Conservation (phyloP, 2,329 filamentous ascomycete species). For the Pseudogymnoascus destructans region DNA sequence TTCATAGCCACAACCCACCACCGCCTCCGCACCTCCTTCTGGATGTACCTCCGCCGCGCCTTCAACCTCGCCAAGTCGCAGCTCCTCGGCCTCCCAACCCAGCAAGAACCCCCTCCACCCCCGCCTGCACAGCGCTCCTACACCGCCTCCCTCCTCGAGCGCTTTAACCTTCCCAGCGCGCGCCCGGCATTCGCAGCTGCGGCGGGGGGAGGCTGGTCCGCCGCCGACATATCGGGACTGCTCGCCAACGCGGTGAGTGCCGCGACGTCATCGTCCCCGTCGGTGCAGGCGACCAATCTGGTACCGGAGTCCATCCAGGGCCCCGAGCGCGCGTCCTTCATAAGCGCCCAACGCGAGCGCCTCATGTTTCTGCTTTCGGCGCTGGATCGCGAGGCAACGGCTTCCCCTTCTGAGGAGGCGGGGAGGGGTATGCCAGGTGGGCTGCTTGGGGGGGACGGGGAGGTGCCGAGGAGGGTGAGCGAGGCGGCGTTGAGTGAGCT, state of each 20-base stretch:
- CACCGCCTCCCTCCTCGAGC: conserved; percentile 67
- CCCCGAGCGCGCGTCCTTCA: conserved; percentile 59
- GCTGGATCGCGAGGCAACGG: conserved; percentile 64
- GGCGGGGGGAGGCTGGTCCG: conserved; percentile 27
- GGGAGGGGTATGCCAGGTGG: conserved; percentile 18
- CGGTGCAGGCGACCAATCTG: conserved; percentile 32
- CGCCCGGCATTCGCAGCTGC: conserved; percentile 34
- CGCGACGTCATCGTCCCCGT: conserved; percentile 25
- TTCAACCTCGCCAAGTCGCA: conserved; percentile 63
- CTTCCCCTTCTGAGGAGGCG: conserved; percentile 21
- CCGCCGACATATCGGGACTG: conserved; percentile 61
- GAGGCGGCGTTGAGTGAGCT: conserved; percentile 36
- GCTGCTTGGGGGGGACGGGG: conserved; percentile 23
- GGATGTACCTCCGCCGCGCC: conserved; percentile 59
- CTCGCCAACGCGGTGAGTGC: conserved; percentile 52
- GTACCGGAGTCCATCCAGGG: conserved; percentile 56
- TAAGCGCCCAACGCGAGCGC: conserved; percentile 65
- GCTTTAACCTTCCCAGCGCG: conserved; percentile 71
- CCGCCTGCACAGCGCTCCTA: conserved; percentile 42
- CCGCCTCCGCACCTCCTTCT: conserved; percentile 60
- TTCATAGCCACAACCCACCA: conserved; percentile 76
- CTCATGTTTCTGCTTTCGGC: conserved; percentile 62
- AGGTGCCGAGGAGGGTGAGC: conserved; percentile 22
- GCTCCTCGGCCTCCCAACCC: conserved; percentile 62
- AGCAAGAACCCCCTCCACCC: conserved; percentile 32